phyloP scores from a whole-genome alignment of 2,329 filamentous ascomycete genomes.

The Epichloe hybrida region DNA sequence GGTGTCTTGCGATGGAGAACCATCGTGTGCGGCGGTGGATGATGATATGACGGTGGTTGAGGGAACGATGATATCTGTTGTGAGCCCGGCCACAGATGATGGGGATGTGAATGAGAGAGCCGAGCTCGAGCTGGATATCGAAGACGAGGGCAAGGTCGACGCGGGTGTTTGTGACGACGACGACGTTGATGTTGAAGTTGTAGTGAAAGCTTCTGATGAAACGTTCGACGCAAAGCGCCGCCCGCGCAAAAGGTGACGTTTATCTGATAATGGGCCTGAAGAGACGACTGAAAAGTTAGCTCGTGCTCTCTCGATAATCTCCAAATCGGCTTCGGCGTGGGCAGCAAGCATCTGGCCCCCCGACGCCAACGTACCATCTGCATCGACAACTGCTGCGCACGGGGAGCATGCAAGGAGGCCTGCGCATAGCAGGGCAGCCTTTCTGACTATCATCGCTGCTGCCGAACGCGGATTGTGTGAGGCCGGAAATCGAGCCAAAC shows the following conservation, averaged over 20 bases:
- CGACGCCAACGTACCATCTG: slow-evolving; percentile 1
- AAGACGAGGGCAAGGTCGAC: not conserved
- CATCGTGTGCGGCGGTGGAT: not conserved
- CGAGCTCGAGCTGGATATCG: not conserved
- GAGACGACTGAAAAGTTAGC: not conserved
- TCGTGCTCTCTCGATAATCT: not conserved
- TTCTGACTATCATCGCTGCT: slow-evolving; percentile 9
- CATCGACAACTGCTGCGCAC: slow-evolving; percentile 10
- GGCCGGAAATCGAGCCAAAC: not conserved
- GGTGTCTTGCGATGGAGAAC: not conserved
- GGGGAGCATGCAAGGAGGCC: slow-evolving; percentile 6
- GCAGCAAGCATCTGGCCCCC: not conserved
- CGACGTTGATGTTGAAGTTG: not conserved
- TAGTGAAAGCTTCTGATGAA: not conserved
- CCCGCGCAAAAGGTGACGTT: not conserved
- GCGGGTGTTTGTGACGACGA: not conserved
- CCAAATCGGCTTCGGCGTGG: not conserved
- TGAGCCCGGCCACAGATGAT: not conserved
- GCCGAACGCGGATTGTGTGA: not conserved
- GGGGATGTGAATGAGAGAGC: not conserved
- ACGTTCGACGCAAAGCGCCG: not conserved
- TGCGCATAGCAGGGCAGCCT: slow-evolving; percentile 8
- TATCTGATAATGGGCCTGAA: not conserved
- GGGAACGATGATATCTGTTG: not conserved
- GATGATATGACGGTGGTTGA: not conserved